Conservation (phyloP, 2,329 filamentous ascomycete genomes). For the Didymella lethalis region DNA sequence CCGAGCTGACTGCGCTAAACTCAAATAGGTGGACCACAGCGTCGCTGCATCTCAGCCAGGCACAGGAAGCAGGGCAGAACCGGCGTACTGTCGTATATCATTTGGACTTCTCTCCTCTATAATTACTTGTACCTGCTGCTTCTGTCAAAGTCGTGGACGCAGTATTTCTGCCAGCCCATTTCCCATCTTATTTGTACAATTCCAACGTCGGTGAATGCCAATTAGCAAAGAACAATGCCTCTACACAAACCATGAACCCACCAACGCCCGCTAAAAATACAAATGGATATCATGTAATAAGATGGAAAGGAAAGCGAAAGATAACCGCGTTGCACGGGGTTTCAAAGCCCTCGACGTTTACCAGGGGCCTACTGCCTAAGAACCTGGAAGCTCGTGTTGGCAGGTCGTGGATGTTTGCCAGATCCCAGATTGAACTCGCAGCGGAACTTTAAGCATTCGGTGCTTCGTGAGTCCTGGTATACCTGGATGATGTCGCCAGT, state of each 20-base stretch:
- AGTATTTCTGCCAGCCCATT: background rate
- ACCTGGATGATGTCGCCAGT: slow-evolving; percentile 80
- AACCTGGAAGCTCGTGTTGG: slow-evolving; percentile 38
- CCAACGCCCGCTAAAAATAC: slow-evolving; percentile 17
- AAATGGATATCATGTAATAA: slow-evolving; percentile 16
- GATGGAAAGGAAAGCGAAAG: background rate
- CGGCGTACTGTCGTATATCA: background rate
- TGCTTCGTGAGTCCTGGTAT: slow-evolving; percentile 61
- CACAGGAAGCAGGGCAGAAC: background rate
- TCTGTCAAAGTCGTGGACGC: background rate
- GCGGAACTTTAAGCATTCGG: slow-evolving; percentile 51
- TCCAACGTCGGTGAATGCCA: background rate
- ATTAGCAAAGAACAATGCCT: slow-evolving; percentile 1
- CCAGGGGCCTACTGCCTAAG: slow-evolving; percentile 5
- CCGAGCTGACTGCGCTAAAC: slow-evolving; percentile 19
- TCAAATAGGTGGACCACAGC: slow-evolving; percentile 13
- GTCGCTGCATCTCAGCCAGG: background rate
- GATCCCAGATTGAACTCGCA: slow-evolving; percentile 55
- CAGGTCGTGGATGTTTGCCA: slow-evolving; percentile 40
- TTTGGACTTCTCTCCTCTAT: background rate
- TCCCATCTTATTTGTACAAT: background rate
- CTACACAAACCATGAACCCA: background rate
- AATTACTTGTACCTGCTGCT: no score
- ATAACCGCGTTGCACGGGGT: background rate
- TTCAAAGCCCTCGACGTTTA: background rate